Conservation (phyloP, 2,329 filamentous ascomycete species). For the Alternaria hordeiaustralica region DNA sequence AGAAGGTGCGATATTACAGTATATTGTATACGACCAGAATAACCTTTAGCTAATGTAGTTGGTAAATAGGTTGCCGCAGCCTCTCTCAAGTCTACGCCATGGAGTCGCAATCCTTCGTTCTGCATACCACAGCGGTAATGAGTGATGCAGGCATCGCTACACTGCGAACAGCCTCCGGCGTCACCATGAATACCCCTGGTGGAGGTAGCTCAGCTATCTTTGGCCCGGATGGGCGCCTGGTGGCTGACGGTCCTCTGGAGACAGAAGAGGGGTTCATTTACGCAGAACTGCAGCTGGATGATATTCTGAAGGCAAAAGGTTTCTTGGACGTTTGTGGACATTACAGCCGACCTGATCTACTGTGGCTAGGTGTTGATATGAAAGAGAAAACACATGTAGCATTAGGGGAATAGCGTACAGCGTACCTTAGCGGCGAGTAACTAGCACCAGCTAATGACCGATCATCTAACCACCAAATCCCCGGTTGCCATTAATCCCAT, state of each 20-base stretch:
- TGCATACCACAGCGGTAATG: slow-evolving; percentile 60
- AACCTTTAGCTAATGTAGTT: neutral
- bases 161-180: slow-evolving; percentile 52
- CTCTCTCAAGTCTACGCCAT: slow-evolving; percentile 64
- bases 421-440: neutral
- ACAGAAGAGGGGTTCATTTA: slow-evolving; percentile 58
- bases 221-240: slow-evolving; percentile 58
- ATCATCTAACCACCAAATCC: no score
- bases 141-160: slow-evolving; percentile 52
- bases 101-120: slow-evolving; percentile 62
- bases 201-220: slow-evolving; percentile 59
- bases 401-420: neutral
- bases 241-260: slow-evolving; percentile 50
- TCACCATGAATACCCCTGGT: slow-evolving; percentile 53
- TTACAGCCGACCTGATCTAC: slow-evolving; percentile 59
- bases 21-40: neutral
- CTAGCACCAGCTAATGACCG: no score
- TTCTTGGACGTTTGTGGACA: slow-evolving; percentile 59
- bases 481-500: fast-evolving
- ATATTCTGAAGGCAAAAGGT: slow-evolving; percentile 50
- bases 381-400: slow-evolving; percentile 27
- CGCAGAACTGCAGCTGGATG: slow-evolving; percentile 59
- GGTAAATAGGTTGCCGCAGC: neutral
- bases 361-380: slow-evolving; percentile 57
- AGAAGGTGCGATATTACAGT: slow-evolving; percentile 37